These are phyloP conservation scores for Ceriops decandra DNA, from an alignment of 345 rosid species.

Conservation along the genomic window DNA sequence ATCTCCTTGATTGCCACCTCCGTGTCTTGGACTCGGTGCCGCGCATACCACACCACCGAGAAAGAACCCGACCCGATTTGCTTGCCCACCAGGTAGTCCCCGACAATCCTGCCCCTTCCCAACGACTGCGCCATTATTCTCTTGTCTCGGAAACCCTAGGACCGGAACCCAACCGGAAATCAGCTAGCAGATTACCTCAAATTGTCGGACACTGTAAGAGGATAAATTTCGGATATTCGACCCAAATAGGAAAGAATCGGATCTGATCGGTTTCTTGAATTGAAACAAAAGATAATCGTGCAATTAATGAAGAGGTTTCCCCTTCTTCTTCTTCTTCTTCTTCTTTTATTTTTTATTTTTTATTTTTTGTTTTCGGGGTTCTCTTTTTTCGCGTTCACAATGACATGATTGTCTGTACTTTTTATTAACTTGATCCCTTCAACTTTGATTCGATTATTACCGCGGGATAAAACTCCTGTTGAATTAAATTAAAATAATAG, in stretches of 20 bases:
- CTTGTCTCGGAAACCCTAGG: conserved; percentile 23
- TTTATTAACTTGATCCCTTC: neutral
- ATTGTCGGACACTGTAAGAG: no score
- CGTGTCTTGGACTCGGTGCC: conserved; percentile 83
- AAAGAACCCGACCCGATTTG: conserved; percentile 98
- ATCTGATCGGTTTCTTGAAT: neutral
- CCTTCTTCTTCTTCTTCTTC: neutral
- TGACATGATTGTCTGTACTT: neutral
- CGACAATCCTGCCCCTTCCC: conserved; percentile 70
- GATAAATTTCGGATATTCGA: no score
- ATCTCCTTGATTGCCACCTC: conserved; percentile 98
- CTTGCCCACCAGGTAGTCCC: conserved; percentile 72
- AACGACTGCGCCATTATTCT: conserved; percentile 58
- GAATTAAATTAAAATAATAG: no score
- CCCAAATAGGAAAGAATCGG: neutral
- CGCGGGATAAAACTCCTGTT: no score
- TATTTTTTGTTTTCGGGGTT: neutral
- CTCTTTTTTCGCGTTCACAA: neutral
- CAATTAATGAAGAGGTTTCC: neutral
- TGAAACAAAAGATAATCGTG: no score
- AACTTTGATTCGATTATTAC: no score
- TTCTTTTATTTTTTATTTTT: neutral
- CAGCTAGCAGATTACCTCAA: conserved; percentile 12
- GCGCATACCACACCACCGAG: conserved; percentile 92
- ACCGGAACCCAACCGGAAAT: conserved; percentile 21